Evolutionary conservation across 176 grass and related monocot species (phyloP), one percentile per base, ranked within the genome.

Genomic region (Musa schizocarpa): DNA sequence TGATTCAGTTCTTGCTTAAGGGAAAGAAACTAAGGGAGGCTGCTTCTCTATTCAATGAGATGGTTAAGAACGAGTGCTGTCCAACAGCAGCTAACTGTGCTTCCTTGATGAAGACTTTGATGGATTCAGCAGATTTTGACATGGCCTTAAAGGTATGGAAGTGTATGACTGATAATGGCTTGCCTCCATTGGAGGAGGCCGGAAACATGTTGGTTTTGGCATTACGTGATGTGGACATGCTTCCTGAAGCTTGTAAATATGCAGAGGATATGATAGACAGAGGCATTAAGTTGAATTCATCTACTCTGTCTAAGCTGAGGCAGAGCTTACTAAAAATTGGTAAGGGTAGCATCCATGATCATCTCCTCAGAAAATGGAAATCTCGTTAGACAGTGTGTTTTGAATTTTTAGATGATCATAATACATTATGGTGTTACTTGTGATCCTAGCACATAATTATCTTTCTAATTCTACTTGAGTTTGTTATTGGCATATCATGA

Each of bases 231-330:
- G 49, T 63, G 52, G 82, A 84, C 23, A 81, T 81, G 77, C 78
- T 98, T 48, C 90, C 94, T 0, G 94, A 98, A 91, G 94, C 94
- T 52, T 98, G 94, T 76, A 98, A 93, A 79, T 89, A 78, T 77
- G 94, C 90, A 9, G 90, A 93, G 81, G 87, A 88, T 61, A 88
- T 93, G 82, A 98, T 93, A 21, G 94, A 98, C 63, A 85, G 76
- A 27, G 84, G 90, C 21, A 88, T 98, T 80, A 91, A 91, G 61
- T 54, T 98, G 80, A 87, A 74, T 23, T 93, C 90, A 1, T 78
- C 82, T 6, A 98, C 84, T 9, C 64, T 98, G 77, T 52, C 79
- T 1, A 91, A 91, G 80, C 81, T 98, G 77, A 93, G 72, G 90
- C 86, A 85, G 51, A 78, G 86, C 77, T 68, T 97, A 17, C 10